Evolutionary conservation across 106 monocot genomes (phyloP).

Genomic region (Vanilla planifolia): DNA sequence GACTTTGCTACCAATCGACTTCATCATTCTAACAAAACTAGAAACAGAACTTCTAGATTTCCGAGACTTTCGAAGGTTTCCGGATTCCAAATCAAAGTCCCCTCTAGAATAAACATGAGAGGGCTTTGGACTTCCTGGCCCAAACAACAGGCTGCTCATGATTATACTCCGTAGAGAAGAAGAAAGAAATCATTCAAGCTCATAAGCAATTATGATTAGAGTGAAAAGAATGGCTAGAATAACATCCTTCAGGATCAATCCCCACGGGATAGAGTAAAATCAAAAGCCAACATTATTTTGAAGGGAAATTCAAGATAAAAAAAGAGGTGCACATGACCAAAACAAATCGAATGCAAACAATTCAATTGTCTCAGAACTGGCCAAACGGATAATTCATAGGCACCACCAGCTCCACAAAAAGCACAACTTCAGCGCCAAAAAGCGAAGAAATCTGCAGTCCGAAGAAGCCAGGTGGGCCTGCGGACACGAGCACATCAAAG

Average conservation of each 20-base stretch:
- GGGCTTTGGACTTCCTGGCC: slow-evolving; percentile 57
- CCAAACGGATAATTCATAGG: background rate
- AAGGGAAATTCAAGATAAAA: background rate
- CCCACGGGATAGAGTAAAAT: no score
- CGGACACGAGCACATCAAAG: no score
- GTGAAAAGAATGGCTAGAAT: background rate
- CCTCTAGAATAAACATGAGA: slow-evolving; percentile 68
- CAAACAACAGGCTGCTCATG: slow-evolving; percentile 64
- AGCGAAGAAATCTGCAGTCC: background rate
- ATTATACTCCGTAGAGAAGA: slow-evolving; percentile 20
- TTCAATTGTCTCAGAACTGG: background rate
- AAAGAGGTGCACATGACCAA: no score
- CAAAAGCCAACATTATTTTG: background rate
- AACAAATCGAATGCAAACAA: background rate
- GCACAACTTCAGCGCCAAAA: background rate
- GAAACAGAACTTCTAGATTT: slow-evolving; percentile 28
- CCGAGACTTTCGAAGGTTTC: slow-evolving; percentile 39
- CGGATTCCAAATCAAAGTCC: slow-evolving; percentile 91
- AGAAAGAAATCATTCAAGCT: slow-evolving; percentile 1
- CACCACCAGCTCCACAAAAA: background rate
- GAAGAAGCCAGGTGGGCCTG: background rate
- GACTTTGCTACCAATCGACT: slow-evolving; percentile 28
- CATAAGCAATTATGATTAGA: background rate
- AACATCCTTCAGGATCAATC: background rate
- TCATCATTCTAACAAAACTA: slow-evolving; percentile 26